Percentiles rank a stretch among this genome's conserved stretches.
phyloP scores from a whole-genome alignment of 495 filamentous ascomycete species.

The Hyaloscypha finlandica region DNA sequence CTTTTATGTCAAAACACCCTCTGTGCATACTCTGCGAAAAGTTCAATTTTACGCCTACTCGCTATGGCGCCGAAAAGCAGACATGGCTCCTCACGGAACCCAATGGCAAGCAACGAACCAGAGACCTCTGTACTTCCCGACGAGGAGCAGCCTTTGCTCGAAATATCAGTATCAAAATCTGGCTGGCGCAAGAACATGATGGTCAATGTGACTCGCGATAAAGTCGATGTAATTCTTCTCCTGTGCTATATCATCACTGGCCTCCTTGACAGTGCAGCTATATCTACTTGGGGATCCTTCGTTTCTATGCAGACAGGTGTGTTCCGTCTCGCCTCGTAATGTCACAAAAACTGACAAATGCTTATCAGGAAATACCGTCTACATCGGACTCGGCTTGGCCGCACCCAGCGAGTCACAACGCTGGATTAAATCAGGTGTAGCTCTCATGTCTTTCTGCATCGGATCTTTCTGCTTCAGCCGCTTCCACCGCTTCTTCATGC shows the following conservation, averaged over 20 bases:
- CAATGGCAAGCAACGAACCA: background rate
- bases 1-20: too few relatives aligned
- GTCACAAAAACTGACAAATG: too few relatives aligned
- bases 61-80: too few relatives aligned
- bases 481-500: conserved; percentile 58
- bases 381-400: conserved; percentile 66
- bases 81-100: too few relatives aligned
- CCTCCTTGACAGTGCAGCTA: conserved; percentile 69
- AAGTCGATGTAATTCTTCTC: conserved; percentile 63
- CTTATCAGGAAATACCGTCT: conserved; percentile 64
- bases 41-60: too few relatives aligned
- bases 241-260: conserved; percentile 73
- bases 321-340: background rate
- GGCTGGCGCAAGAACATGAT: conserved; percentile 45
- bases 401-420: conserved; percentile 53
- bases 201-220: conserved; percentile 51
- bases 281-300: conserved; percentile 74
- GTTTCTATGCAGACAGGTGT: conserved; percentile 77
- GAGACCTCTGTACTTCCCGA: conserved; percentile 20
- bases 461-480: conserved; percentile 65
- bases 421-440: conserved; percentile 67
- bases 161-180: conserved; percentile 20
- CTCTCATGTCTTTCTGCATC: conserved; percentile 65
- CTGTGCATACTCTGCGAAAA: too few relatives aligned
- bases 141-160: conserved; percentile 46